phyloP scores from a whole-genome alignment of 306 rosid species.

The Hippophae rhamnoides region DNA sequence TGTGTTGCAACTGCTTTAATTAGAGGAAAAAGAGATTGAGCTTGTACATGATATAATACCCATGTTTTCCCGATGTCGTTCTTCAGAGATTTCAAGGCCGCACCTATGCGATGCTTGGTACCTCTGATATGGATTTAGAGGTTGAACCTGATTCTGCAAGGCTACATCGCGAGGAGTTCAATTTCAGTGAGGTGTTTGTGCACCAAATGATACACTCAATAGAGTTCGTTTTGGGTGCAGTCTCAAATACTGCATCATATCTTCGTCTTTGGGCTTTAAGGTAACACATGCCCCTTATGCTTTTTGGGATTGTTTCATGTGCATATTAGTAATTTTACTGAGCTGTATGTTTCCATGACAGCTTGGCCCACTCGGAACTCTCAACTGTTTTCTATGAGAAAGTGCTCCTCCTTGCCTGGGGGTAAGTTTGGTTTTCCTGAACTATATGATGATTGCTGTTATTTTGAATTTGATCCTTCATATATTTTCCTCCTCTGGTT shows the following conservation, averaged over 20 bases:
- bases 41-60: slow-evolving; percentile 17
- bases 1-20: slow-evolving; percentile 13
- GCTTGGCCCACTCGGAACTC: slow-evolving; percentile 98
- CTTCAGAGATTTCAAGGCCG: slow-evolving; percentile 97
- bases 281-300: slow-evolving; percentile 30
- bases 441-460: background rate
- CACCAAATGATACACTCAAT: slow-evolving; percentile 99
- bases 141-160: slow-evolving; percentile 86
- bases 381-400: slow-evolving; percentile 98
- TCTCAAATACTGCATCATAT: slow-evolving; percentile 97
- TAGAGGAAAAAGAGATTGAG: slow-evolving; percentile 9
- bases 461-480: background rate
- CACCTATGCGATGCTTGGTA: slow-evolving; percentile 65
- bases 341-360: slow-evolving; percentile 34
- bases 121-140: slow-evolving; percentile 80
- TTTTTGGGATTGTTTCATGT: slow-evolving; percentile 15
- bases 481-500: background rate
- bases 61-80: slow-evolving; percentile 21
- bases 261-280: slow-evolving; percentile 99
- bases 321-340: slow-evolving; percentile 6
- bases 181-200: slow-evolving; percentile 93
- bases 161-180: slow-evolving; percentile 77
- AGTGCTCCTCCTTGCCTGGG: slow-evolving; percentile 95
- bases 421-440: slow-evolving; percentile 46
- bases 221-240: slow-evolving; percentile 96